These are phyloP conservation scores for Phytopythium litorale DNA, from an alignment of 352 stramenopile genomes.

Conservation along the genomic window DNA sequence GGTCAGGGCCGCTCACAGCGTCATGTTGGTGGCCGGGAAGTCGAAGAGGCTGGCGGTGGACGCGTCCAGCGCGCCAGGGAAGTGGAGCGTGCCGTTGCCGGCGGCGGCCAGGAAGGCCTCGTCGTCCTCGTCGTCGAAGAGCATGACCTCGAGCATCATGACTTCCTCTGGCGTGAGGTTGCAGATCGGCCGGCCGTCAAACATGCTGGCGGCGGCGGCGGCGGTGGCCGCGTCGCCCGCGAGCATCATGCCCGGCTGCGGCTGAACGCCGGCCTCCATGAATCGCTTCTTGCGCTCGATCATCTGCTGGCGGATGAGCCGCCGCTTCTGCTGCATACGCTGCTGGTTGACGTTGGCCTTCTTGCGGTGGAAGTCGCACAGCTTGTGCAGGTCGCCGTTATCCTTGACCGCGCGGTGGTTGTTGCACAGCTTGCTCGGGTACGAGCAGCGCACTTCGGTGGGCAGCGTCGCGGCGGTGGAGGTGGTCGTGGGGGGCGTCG, in stretches of 20 bases:
- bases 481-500: slow-evolving; percentile 6
- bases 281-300: slow-evolving; percentile 47
- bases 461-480: slow-evolving; percentile 21
- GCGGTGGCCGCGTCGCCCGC: not conserved
- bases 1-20: slow-evolving; percentile 13
- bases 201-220: slow-evolving; percentile 15
- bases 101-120: slow-evolving; percentile 12
- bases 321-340: slow-evolving; percentile 27
- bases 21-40: slow-evolving; percentile 22
- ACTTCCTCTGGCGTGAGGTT: slow-evolving; percentile 37
- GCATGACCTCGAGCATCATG: slow-evolving; percentile 39
- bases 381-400: slow-evolving; percentile 51
- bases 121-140: slow-evolving; percentile 41
- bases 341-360: slow-evolving; percentile 44
- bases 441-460: slow-evolving; percentile 47
- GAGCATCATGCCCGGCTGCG: slow-evolving; percentile 10
- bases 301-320: slow-evolving; percentile 41
- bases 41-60: not conserved
- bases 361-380: slow-evolving; percentile 48
- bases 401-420: slow-evolving; percentile 40
- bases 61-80: slow-evolving; percentile 1
- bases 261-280: slow-evolving; percentile 29
- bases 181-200: slow-evolving; percentile 35
- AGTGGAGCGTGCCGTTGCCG: slow-evolving; percentile 1
- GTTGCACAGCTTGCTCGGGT: slow-evolving; percentile 48